Conservation (phyloP, 2,329 filamentous ascomycete species). For the Spiromastix sp. region DNA sequence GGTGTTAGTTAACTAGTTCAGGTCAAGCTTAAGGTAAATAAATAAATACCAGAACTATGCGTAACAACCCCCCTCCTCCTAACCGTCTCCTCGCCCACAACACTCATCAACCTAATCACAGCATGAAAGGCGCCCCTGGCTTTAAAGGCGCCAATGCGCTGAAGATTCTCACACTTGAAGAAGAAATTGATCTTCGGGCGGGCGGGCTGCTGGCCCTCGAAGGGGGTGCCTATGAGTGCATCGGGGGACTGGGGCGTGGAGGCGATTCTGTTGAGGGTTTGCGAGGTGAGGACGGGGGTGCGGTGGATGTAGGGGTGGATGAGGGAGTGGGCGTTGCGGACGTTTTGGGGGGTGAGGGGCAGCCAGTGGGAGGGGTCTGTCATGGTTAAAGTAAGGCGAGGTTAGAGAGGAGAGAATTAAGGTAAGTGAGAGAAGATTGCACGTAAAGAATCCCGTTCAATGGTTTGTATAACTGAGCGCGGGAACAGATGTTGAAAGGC, state of each 20-base stretch:
- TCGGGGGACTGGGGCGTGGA: slow-evolving; percentile 54
- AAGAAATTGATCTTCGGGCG: slow-evolving; percentile 61
- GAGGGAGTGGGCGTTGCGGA: slow-evolving; percentile 59
- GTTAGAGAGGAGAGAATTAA: background rate
- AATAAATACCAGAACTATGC: slow-evolving; percentile 65
- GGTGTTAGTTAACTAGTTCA: background rate
- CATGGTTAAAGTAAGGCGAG: slow-evolving; percentile 28
- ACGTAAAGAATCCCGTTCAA: background rate
- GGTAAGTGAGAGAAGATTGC: background rate
- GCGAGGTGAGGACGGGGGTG: slow-evolving; percentile 74
- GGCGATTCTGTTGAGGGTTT: slow-evolving; percentile 62
- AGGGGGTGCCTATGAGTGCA: slow-evolving; percentile 46
- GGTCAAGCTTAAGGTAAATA: slow-evolving; percentile 1
- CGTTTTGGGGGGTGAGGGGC: slow-evolving; percentile 62
- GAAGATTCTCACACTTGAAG: slow-evolving; percentile 94
- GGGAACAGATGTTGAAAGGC: too few relatives aligned
- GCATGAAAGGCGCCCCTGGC: slow-evolving; percentile 84
- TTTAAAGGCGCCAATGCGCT: slow-evolving; percentile 89
- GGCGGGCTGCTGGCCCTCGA: slow-evolving; percentile 48
- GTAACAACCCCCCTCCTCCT: slow-evolving; percentile 66
- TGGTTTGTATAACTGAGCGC: too few relatives aligned
- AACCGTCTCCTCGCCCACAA: slow-evolving; percentile 52
- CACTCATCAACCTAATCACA: slow-evolving; percentile 55
- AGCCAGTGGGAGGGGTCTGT: slow-evolving; percentile 36
- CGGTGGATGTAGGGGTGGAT: slow-evolving; percentile 68